phyloP scores from a whole-genome alignment of 441 rosid species.

The Brassica hybrid region DNA sequence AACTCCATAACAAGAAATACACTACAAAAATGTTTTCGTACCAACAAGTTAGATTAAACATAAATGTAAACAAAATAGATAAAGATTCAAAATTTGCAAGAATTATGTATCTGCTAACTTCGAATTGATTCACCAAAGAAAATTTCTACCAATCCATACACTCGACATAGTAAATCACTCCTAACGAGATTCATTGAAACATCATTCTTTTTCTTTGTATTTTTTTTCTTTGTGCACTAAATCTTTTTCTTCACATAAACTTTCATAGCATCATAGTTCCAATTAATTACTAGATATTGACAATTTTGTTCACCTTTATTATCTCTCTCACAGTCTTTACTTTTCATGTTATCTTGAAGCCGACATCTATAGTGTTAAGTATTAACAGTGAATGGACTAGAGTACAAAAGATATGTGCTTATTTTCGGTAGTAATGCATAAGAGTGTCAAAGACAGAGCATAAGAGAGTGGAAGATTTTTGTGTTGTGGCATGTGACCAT shows the following conservation, averaged over 20 bases:
- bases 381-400: no score
- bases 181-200: background rate
- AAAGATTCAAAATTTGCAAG: background rate
- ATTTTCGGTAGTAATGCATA: background rate
- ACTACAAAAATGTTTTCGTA: background rate
- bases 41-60: background rate
- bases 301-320: background rate
- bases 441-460: background rate
- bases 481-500: background rate
- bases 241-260: background rate
- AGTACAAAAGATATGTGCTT: background rate
- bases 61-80: background rate
- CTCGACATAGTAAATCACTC: background rate
- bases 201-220: background rate
- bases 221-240: no score
- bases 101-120: background rate
- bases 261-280: background rate
- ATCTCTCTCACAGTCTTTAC: background rate
- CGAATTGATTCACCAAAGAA: background rate
- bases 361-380: background rate
- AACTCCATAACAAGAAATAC: background rate
- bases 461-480: background rate
- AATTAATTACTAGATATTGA: background rate
- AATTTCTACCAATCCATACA: background rate
- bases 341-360: background rate